Base-by-base conservation (phyloP, 2,329 filamentous ascomycete genomes). In the Paracoccidioides lutzii region DNA sequence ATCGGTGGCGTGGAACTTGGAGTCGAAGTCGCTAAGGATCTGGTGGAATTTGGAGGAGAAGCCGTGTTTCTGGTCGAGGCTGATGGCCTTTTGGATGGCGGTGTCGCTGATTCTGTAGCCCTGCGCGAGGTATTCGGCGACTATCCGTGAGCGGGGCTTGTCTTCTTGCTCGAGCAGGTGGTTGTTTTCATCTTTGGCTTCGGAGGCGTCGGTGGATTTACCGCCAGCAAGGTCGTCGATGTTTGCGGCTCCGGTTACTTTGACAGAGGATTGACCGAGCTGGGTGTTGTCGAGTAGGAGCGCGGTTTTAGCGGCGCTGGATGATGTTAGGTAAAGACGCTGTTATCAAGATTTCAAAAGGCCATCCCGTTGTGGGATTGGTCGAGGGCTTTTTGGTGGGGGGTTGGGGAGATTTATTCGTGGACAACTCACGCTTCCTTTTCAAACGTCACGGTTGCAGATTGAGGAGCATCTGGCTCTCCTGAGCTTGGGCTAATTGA, bases 241-340 rank as follows among this genome's bases (percentile, higher is more conserved):
- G 52, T 81, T 80, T 61, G 83, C 80, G 45, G 84, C 81, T 51
- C 90, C 81, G 56, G 82, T 78, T 68, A 98, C 94, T 67, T 93
- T 83, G 62, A 90, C 88, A 58, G 85, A 76, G 56, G 80, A 77
- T 51, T 78, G 73, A 60, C 90, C 90, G 52, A 98, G 86, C 74
- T 95, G 87, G 54, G 93, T 98, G 78, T 95, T 94, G 76, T 97
- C 91, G 61, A 98, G 84, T 58, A 98, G 87, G 43, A 96, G 87
- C 32, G 93, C 93, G 28, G 93, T 98, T 79, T 95, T 96, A 58
- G 91, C 90, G 52, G 93, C 93, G 12, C 74, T 76, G 53, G 43
- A 14, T 40, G 4, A 28, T 14, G 4, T 12, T 60, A 12, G 5
- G 40, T n/a, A 22, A 38, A 4, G 12, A 33, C 22, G 22, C 22